Conservation (phyloP, 164 flowering plant species). For the Vitis amurensis region DNA sequence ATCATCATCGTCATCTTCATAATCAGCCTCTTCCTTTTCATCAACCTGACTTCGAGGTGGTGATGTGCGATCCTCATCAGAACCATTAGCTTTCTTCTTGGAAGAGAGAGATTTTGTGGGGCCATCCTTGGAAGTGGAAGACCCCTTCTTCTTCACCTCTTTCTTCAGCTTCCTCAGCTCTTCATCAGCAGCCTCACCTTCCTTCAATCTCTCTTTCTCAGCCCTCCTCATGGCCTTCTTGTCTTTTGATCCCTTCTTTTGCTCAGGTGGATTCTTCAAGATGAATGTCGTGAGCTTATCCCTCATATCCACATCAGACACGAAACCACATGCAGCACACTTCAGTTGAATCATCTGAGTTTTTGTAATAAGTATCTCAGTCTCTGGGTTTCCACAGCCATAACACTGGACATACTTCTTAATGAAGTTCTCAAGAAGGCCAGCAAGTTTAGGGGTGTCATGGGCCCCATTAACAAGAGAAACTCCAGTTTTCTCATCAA, state of each 20-base stretch:
- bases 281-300: conserved; percentile 73
- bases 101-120: conserved; percentile 12
- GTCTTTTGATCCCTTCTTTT: conserved; percentile 64
- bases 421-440: conserved; percentile 72
- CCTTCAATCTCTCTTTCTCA: conserved; percentile 77
- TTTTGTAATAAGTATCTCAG: conserved; percentile 62
- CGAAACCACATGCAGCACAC: conserved; percentile 78
- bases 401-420: conserved; percentile 81
- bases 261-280: conserved; percentile 70
- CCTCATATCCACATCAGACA: conserved; percentile 83
- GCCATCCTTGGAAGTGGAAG: conserved; percentile 33
- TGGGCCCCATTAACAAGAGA: conserved; percentile 76
- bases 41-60: conserved; percentile 45
- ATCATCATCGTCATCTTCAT: conserved; percentile 44
- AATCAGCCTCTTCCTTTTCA: conserved; percentile 41
- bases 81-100: conserved; percentile 48
- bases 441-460: conserved; percentile 72
- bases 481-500: conserved; percentile 72
- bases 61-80: conserved; percentile 29
- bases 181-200: conserved; percentile 77
- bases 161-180: conserved; percentile 61
- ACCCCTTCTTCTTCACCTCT: conserved; percentile 48
- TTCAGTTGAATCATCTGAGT: conserved; percentile 67
- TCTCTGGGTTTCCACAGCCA: conserved; percentile 83
- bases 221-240: conserved; percentile 81